Evolutionary conservation across 1,284 basidiomycete genomes (phyloP), one percentile per base, ranked within the genome.

Genomic region (Rhodotorula sp.): DNA sequence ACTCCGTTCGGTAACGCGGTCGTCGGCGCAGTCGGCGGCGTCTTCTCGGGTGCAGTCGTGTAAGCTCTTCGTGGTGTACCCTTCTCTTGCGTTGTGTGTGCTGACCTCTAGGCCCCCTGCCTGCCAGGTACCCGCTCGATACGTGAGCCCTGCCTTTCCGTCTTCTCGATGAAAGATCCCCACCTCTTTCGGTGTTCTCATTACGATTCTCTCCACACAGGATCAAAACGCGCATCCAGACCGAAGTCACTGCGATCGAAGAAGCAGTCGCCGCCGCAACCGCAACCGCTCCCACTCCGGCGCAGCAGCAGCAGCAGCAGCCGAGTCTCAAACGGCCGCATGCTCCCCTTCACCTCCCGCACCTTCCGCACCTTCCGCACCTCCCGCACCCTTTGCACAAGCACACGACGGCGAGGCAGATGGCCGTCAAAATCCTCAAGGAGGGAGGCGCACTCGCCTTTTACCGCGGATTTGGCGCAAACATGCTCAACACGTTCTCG

Each of bases 401-500:
- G 34, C 78, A 79, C 31, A 74, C 77, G 58, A 66, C 72, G 51
- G 76, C 76, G 39, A 39, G 76, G 39, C 65, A 74, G 58, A 76
- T 94, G 68, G 81, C 95, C 47, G 76, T 89, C 67, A 84, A 86
- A 77, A 90, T 96, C 75, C 84, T 92, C 79, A 86, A 86, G 76
- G 87, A 88, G 73, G 92, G 97, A 76, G 94, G 94, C 0, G 77
- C 95, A 65, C 72, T 80, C 10, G 95, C 93, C 0, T 89, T 90
- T 80, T 99, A 97, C 84, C 88, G 90, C 71, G 97, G 97, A 7
- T 99, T 98, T 80, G 86, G 88, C 52, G 97, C 97, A n/a, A 97
- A 91, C 70, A 98, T 99, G 95, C 85, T 98, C 78, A 98, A 97
- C 82, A 96, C 93, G 1, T 99, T 99, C 82, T 94, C 91, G 58